These are phyloP conservation scores for Boletus sp. DNA, from an alignment of 768 basidiomycete genomes.

Conservation along the genomic window DNA sequence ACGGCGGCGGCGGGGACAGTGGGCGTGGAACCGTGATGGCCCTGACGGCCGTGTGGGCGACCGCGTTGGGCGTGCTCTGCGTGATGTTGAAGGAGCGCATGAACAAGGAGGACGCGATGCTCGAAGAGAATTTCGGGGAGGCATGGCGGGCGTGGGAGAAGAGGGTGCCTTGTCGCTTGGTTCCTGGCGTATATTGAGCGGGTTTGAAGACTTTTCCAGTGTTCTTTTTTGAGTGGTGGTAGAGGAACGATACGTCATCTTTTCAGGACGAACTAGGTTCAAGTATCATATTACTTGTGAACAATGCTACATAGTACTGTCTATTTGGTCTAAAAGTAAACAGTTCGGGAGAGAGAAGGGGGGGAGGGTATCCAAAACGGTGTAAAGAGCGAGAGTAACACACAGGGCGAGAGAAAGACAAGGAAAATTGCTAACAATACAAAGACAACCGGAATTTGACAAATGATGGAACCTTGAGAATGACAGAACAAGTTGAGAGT, in stretches of 20 bases:
- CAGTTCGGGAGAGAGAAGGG: neutral
- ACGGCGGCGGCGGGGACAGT: no score
- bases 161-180: conserved; percentile 21
- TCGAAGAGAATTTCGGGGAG: conserved; percentile 25
- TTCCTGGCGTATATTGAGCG: conserved; percentile 22
- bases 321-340: conserved; percentile 22
- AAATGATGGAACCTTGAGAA: neutral
- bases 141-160: conserved; percentile 24
- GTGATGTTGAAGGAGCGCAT: conserved; percentile 12
- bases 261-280: neutral
- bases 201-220: no score
- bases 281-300: neutral
- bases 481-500: neutral
- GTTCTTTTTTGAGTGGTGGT: conserved; percentile 1
- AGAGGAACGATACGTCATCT: neutral
- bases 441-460: conserved; percentile 9
- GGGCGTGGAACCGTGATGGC: no score
- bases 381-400: neutral
- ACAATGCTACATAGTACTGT: conserved; percentile 25
- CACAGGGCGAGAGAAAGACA: neutral
- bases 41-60: neutral
- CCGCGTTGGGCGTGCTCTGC: rapidly evolving
- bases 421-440: conserved; percentile 27
- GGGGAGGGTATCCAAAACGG: conserved; percentile 17
- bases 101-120: conserved; percentile 27